Evolutionary conservation across 2,329 filamentous ascomycete species (phyloP).

Genomic region (Alternaria rosae): DNA sequence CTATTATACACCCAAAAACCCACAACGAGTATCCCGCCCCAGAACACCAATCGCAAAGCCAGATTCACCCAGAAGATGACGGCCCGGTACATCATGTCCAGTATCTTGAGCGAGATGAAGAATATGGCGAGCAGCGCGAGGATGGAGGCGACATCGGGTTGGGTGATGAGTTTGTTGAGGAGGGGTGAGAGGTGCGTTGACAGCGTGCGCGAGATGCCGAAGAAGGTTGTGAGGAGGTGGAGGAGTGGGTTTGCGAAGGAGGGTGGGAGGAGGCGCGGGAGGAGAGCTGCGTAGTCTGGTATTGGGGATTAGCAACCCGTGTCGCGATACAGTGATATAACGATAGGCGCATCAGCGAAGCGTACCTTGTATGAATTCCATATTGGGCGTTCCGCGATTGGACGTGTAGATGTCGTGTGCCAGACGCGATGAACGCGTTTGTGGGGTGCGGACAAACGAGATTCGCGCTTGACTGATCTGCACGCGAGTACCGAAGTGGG

Average conservation of each 20-base stretch:
- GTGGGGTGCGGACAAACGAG: background rate
- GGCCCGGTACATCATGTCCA: constrained; percentile 73
- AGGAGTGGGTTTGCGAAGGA: constrained; percentile 42
- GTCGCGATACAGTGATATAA: background rate
- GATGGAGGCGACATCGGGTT: constrained; percentile 60
- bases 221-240: constrained; percentile 35
- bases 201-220: constrained; percentile 38
- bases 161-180: constrained; percentile 33
- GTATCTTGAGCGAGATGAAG: constrained; percentile 69
- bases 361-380: constrained; percentile 43
- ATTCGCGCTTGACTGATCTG: background rate
- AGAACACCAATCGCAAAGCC: constrained; percentile 68
- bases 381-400: constrained; percentile 25
- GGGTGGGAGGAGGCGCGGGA: constrained; percentile 43
- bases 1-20: constrained; percentile 66
- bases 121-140: constrained; percentile 66
- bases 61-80: constrained; percentile 81
- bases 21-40: constrained; percentile 64
- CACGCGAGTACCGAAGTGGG: background rate
- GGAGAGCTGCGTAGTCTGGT: constrained; percentile 42
- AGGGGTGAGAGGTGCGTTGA: constrained; percentile 42
- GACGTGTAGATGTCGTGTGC: constrained; percentile 13
- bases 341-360: background rate
- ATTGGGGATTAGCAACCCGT: constrained; percentile 16
- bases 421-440: constrained; percentile 25